phyloP scores from a whole-genome alignment of 2,329 filamentous ascomycete species.

The Thermomyces lanuginosus region DNA sequence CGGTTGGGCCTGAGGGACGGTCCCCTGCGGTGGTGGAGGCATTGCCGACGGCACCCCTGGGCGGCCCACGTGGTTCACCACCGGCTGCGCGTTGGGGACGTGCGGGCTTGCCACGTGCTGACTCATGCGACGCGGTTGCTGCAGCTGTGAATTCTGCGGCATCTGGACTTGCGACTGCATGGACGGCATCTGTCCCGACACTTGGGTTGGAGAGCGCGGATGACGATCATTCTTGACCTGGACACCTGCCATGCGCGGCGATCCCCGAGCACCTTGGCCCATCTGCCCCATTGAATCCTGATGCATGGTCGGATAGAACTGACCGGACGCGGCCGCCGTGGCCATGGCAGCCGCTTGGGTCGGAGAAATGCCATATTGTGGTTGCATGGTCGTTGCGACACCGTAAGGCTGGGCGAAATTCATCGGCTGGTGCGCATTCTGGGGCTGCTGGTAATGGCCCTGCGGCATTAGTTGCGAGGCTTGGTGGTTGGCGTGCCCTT shows the following conservation, averaged over 20 bases:
- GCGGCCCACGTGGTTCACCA: conserved; percentile 52
- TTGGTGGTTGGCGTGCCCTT: conserved; percentile 43
- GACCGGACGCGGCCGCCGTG: conserved; percentile 78
- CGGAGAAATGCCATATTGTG: conserved; percentile 57
- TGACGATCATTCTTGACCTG: conserved; percentile 57
- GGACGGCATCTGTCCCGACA: conserved; percentile 42
- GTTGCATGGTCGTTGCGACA: conserved; percentile 57
- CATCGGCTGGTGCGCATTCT: conserved; percentile 52
- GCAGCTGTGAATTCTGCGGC: conserved; percentile 41
- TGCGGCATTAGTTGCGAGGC: conserved; percentile 69
- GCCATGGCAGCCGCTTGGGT: conserved; percentile 88
- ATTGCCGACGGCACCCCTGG: conserved; percentile 36
- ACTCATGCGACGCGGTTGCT: conserved; percentile 51
- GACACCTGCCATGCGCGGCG: conserved; percentile 56
- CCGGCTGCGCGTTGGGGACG: conserved; percentile 54
- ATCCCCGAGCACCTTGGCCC: conserved; percentile 41
- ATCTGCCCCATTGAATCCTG: conserved; percentile 52
- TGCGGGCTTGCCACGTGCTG: conserved; percentile 54
- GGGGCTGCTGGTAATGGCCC: conserved; percentile 48
- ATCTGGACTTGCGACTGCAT: conserved; percentile 33
- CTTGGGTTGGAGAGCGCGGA: conserved; percentile 60
- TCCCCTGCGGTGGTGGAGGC: conserved; percentile 37
- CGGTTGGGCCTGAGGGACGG: conserved; percentile 50
- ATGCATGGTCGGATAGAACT: conserved; percentile 57
- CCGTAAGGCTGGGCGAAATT: conserved; percentile 68